phyloP scores from a whole-genome alignment of 2,329 filamentous ascomycete genomes.

The Ophiocordyceps camponoti-saundersi region DNA sequence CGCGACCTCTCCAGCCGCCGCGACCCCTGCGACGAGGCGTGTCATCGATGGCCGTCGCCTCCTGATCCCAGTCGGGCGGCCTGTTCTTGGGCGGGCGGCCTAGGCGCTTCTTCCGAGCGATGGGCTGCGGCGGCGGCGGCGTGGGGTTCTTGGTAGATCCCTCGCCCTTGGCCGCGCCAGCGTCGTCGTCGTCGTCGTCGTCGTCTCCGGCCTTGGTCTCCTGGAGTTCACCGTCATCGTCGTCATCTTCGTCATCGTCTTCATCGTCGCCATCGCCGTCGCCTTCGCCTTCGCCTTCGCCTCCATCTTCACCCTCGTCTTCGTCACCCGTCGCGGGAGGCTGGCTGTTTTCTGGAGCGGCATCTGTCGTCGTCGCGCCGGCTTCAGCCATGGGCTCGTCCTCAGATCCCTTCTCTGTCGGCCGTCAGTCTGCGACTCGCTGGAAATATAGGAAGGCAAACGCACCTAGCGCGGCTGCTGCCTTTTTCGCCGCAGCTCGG shows the following conservation, averaged over 20 bases:
- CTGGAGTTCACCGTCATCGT: constrained; percentile 16
- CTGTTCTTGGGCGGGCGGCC: constrained; percentile 75
- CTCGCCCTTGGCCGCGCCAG: constrained; percentile 19
- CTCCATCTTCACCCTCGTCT: background rate
- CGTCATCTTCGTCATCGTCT: constrained; percentile 15
- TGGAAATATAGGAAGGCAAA: constrained; percentile 3
- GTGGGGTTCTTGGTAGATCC: constrained; percentile 33
- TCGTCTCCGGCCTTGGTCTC: constrained; percentile 28
- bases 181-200: constrained; percentile 20
- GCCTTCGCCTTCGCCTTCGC: background rate
- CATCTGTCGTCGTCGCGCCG: constrained; percentile 5
- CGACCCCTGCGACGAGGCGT: constrained; percentile 49
- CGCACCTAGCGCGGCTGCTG: constrained; percentile 35
- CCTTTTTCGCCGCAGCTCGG: constrained; percentile 35
- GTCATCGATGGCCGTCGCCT: constrained; percentile 37
- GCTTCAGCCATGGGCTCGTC: constrained; percentile 21
- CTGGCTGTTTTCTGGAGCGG: constrained; percentile 4
- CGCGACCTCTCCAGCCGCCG: constrained; percentile 54
- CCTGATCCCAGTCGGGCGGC: constrained; percentile 60
- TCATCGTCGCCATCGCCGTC: constrained; percentile 6
- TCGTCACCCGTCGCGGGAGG: background rate
- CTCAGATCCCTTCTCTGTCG: constrained; percentile 23
- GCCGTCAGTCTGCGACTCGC: constrained; percentile 2
- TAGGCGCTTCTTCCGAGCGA: constrained; percentile 60
- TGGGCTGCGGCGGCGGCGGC: constrained; percentile 39